These are phyloP conservation scores for Perkinsus marinus DNA, from an alignment of 169 alveolate species.

Conservation along the genomic window DNA sequence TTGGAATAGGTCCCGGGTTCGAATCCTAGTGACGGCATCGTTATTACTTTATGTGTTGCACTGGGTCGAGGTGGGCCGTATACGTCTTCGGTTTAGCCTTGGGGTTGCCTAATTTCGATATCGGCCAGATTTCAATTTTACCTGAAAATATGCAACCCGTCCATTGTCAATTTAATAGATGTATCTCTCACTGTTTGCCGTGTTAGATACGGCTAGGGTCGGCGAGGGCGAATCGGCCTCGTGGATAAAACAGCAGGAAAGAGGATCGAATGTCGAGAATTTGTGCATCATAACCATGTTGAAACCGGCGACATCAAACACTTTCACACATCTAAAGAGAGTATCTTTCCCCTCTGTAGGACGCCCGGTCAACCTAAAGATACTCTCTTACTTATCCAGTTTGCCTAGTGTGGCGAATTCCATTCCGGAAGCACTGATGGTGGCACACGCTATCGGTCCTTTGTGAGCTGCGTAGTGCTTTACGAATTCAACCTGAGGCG, in stretches of 20 bases:
- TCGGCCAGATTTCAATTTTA: neutral
- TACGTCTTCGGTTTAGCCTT: neutral
- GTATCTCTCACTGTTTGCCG: neutral
- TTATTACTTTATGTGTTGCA: neutral
- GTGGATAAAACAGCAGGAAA: slow-evolving; percentile 44
- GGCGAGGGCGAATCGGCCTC: slow-evolving; percentile 24
- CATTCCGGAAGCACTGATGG: neutral
- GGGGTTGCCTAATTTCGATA: neutral
- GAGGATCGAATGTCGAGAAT: slow-evolving; percentile 38
- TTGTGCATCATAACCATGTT: slow-evolving; percentile 43
- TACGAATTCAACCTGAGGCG: slow-evolving; percentile 69
- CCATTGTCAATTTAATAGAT: neutral
- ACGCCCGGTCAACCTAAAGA: no score
- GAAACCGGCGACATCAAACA: slow-evolving; percentile 44
- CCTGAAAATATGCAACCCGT: neutral
- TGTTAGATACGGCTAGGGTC: neutral
- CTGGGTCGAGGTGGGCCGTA: neutral
- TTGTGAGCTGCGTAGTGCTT: slow-evolving; percentile 88
- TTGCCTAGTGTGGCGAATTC: neutral
- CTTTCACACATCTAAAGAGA: neutral
- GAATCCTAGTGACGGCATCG: neutral
- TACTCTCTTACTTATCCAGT: neutral
- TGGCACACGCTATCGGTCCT: slow-evolving; percentile 28
- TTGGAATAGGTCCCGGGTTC: slow-evolving; percentile 23
- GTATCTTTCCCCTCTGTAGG: no score